Evolutionary conservation across 2,329 filamentous ascomycete species (phyloP), one percentile per base, ranked within the genome.

Genomic region (Cytospora piceae): DNA sequence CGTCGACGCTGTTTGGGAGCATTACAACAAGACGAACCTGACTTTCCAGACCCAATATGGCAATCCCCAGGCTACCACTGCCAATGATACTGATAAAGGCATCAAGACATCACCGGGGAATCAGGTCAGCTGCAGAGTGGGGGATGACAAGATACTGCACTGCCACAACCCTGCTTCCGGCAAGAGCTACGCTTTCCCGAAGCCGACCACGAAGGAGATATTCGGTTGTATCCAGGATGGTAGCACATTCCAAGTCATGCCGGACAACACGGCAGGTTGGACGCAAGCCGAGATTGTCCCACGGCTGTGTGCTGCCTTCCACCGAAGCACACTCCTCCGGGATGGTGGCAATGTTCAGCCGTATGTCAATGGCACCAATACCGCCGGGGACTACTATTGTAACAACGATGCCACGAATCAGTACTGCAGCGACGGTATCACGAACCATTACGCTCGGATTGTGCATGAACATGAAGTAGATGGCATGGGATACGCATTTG

Each of bases 171-270:
- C 27, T 6, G 22, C 8, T 24, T 49, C 34, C 9, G 17, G 11
- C 15, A 29, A n/a, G 4, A 22, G 37, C 54, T 53, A 42, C 39
- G 29, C 14, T 22, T 66, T 66, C n/a, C 22, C 20, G n/a, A 63
- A 32, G 20, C 64, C 64, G 3, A 63, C 22, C 9, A 59, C 64
- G 8, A 14, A 22, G 11, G 60, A 66, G 46, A 55, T 64, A 20
- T 63, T 66, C 22, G 64, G 64, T 17, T 66, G 64, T 27, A 49
- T 34, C 15, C 64, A 66, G 29, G 56, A 56, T 4, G 27, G 49
- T 4, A 58, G 54, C 29, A 54, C 64, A 1, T 66, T 66, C 20
- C 20, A 27, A 11, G 64, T 66, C 7, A 6, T 9, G 6, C 8
- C 4, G 3, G 34, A 57, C 39, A 12, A 34, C 2, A 22, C n/a